These are phyloP conservation scores for Phytopythium oedochilum DNA, from an alignment of 352 stramenopile genomes.

Conservation along the genomic window DNA sequence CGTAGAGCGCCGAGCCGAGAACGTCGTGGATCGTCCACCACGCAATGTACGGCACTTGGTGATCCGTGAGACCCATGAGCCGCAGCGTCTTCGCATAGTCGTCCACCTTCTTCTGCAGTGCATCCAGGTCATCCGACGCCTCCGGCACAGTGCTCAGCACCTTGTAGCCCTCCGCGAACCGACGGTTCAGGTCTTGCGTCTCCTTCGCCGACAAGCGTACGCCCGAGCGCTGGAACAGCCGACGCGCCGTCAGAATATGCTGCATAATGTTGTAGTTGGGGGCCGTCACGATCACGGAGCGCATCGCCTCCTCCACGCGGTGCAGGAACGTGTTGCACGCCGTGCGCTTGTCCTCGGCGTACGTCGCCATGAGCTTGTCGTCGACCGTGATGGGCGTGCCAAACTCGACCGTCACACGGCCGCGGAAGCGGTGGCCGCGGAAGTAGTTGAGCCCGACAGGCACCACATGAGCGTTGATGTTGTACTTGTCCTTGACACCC, in stretches of 20 bases:
- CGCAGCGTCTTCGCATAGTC: slow-evolving; percentile 84
- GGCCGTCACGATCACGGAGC: slow-evolving; percentile 94
- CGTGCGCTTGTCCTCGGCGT: slow-evolving; percentile 77
- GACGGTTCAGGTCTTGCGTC: slow-evolving; percentile 89
- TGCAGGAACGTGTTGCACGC: slow-evolving; percentile 84
- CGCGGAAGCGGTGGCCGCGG: slow-evolving; percentile 94
- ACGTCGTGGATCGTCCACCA: slow-evolving; percentile 89
- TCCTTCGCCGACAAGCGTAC: slow-evolving; percentile 84
- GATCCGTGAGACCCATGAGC: slow-evolving; percentile 87
- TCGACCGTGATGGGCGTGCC: slow-evolving; percentile 88
- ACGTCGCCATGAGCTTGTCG: slow-evolving; percentile 85
- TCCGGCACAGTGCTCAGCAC: slow-evolving; percentile 66
- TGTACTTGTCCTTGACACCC: slow-evolving; percentile 94
- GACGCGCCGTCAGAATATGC: slow-evolving; percentile 93
- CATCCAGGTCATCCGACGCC: slow-evolving; percentile 49
- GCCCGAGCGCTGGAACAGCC: slow-evolving; percentile 92
- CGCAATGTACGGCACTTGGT: slow-evolving; percentile 87
- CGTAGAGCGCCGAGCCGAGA: slow-evolving; percentile 84
- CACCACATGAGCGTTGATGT: slow-evolving; percentile 94
- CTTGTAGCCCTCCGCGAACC: slow-evolving; percentile 90
- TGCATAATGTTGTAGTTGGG: slow-evolving; percentile 97
- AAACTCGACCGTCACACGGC: slow-evolving; percentile 96
- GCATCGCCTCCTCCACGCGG: slow-evolving; percentile 78
- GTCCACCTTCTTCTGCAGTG: slow-evolving; percentile 73
- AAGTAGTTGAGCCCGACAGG: slow-evolving; percentile 99